Evolutionary conservation across 768 basidiomycete genomes (phyloP).

Genomic region (Mycena vitilis): DNA sequence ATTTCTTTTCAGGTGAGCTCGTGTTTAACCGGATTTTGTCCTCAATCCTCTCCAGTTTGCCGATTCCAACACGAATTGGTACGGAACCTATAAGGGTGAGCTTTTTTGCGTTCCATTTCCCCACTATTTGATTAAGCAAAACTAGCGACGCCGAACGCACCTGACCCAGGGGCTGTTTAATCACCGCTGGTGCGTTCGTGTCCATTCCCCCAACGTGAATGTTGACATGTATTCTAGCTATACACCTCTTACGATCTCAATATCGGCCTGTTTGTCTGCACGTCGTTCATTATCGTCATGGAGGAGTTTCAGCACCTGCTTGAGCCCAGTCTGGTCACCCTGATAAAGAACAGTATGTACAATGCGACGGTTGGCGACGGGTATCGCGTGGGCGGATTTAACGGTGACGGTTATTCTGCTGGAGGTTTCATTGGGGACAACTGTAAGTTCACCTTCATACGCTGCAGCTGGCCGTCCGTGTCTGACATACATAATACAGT

Average conservation of each 20-base stretch:
- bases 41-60: slow-evolving; percentile 37
- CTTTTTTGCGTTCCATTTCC: background rate
- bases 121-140: background rate
- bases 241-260: slow-evolving; percentile 45
- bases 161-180: slow-evolving; percentile 17
- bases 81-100: slow-evolving; percentile 41
- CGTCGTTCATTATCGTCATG: slow-evolving; percentile 46
- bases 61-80: slow-evolving; percentile 44
- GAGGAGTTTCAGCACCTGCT: slow-evolving; percentile 45
- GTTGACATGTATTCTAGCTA: slow-evolving; percentile 20
- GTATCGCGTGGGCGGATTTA: slow-evolving; percentile 45
- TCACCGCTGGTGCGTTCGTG: background rate
- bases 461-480: too few species aligned
- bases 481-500: slow-evolving; percentile 26
- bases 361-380: slow-evolving; percentile 48
- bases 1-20: slow-evolving; percentile 24
- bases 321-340: slow-evolving; percentile 37
- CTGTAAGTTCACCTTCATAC: slow-evolving; percentile 29
- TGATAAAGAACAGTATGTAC: slow-evolving; percentile 47
- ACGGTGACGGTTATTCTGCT: slow-evolving; percentile 46
- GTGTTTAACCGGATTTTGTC: background rate
- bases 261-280: slow-evolving; percentile 43
- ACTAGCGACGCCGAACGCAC: slow-evolving; percentile 5
- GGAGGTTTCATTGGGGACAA: slow-evolving; percentile 46
- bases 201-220: background rate